Percentiles rank a stretch among this genome's conserved stretches.
These are phyloP conservation scores for Escovopsis sp. DNA, from an alignment of 2,329 filamentous ascomycete species.

Conservation along the genomic window DNA sequence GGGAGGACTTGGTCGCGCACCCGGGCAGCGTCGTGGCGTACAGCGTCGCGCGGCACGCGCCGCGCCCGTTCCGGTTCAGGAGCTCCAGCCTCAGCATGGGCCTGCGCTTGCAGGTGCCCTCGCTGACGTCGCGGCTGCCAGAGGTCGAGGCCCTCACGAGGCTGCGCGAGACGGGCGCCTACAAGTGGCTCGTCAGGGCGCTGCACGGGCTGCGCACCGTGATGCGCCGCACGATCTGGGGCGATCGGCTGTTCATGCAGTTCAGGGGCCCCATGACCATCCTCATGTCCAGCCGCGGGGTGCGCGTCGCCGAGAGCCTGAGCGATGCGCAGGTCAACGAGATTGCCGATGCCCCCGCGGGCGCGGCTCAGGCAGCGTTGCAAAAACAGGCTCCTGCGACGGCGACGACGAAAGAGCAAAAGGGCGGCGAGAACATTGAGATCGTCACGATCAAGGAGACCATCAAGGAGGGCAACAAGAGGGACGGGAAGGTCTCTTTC, in stretches of 20 bases:
- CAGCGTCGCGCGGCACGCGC: slow-evolving; percentile 45
- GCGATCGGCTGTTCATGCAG: slow-evolving; percentile 79
- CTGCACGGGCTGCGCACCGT: slow-evolving; percentile 61
- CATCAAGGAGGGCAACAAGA: slow-evolving; percentile 44
- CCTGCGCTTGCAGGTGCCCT: slow-evolving; percentile 60
- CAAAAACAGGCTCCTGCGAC: slow-evolving; percentile 25
- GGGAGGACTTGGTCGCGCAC: slow-evolving; percentile 83
- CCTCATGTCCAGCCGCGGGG: slow-evolving; percentile 75
- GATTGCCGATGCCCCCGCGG: slow-evolving; percentile 69
- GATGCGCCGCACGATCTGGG: slow-evolving; percentile 74
- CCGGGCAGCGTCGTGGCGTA: slow-evolving; percentile 89
- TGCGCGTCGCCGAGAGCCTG: slow-evolving; percentile 63
- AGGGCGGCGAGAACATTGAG: slow-evolving; percentile 29
- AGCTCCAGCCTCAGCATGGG: slow-evolving; percentile 42
- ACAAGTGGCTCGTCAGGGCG: slow-evolving; percentile 51
- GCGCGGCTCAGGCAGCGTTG: slow-evolving; percentile 47
- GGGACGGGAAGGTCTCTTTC: slow-evolving; percentile 53
- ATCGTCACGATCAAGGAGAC: slow-evolving; percentile 20
- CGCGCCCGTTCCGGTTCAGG: slow-evolving; percentile 76
- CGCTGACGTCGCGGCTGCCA: slow-evolving; percentile 47
- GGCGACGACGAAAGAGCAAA: slow-evolving; percentile 14
- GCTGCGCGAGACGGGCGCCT: slow-evolving; percentile 57
- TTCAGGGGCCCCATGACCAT: slow-evolving; percentile 80
- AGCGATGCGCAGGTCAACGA: slow-evolving; percentile 73
- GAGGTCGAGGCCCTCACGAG: slow-evolving; percentile 58